A percentile compares a stretch with the other conserved stretches of the same genome.
phyloP scores from a whole-genome alignment of 768 basidiomycete species.

The Naganishia kalamii region DNA sequence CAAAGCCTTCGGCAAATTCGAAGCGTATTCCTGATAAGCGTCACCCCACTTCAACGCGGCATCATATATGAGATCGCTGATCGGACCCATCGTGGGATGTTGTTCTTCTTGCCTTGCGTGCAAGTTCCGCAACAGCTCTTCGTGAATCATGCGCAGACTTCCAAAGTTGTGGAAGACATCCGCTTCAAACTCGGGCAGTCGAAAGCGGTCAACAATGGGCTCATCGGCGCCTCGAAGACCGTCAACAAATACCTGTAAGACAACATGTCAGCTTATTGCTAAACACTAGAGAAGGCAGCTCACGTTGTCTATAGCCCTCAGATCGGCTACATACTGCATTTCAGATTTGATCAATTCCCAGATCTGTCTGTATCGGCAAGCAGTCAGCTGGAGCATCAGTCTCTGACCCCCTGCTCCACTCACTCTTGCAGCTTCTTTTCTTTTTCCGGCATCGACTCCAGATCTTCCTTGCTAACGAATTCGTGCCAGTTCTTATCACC shows the following conservation, averaged over 20 bases:
- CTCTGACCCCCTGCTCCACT: constrained; percentile 34
- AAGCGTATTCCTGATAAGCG: constrained; percentile 46
- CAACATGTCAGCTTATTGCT: background rate
- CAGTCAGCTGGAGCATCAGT: background rate
- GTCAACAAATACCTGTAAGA: constrained; percentile 62
- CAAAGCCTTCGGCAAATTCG: constrained; percentile 47
- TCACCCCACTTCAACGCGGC: constrained; percentile 47
- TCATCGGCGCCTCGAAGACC: constrained; percentile 38
- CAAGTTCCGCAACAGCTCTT: constrained; percentile 37
- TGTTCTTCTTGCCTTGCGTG: constrained; percentile 45
- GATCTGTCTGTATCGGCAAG: constrained; percentile 59
- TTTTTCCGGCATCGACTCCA: constrained; percentile 60
- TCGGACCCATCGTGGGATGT: constrained; percentile 44
- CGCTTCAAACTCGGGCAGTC: constrained; percentile 76
- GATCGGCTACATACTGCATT: constrained; percentile 83
- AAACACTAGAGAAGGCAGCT: constrained; percentile 27
- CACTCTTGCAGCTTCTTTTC: constrained; percentile 80
- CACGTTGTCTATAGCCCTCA: constrained; percentile 76
- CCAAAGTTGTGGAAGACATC: constrained; percentile 84
- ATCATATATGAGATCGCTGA: constrained; percentile 46
- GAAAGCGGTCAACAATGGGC: constrained; percentile 58
- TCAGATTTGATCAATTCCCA: constrained; percentile 93
- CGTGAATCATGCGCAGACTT: constrained; percentile 51
- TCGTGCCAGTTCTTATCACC: constrained; percentile 88
- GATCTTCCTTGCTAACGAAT: constrained; percentile 63